Percentiles rank a stretch among this genome's conserved stretches.
Evolutionary conservation across 345 rosid species (phyloP).

Genomic region (Moricandia moricandioides): DNA sequence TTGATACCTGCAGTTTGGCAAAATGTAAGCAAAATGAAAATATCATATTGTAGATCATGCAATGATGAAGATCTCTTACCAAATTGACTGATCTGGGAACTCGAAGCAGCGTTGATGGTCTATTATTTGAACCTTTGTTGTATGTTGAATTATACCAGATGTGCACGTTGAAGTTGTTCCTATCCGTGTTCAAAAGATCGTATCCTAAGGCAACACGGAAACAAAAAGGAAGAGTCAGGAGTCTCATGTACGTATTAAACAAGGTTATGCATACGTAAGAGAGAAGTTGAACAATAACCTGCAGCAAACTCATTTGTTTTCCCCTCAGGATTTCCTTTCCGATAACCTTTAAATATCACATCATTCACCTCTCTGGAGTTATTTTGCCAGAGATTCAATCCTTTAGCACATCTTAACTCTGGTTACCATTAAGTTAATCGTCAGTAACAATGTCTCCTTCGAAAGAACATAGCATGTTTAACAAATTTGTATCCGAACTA

Average conservation of each 20-base stretch:
- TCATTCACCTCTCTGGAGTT: slow-evolving; percentile 60
- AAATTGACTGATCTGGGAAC: slow-evolving; percentile 72
- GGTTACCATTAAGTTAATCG: slow-evolving; percentile 10
- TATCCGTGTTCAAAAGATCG: slow-evolving; percentile 71
- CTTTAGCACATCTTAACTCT: slow-evolving; percentile 38
- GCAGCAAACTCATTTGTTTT: slow-evolving; percentile 61
- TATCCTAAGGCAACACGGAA: slow-evolving; percentile 54
- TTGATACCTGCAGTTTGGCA: slow-evolving; percentile 59
- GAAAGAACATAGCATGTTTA: background rate
- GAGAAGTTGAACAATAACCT: slow-evolving; percentile 52
- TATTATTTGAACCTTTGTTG: background rate
- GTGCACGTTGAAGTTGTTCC: slow-evolving; percentile 56
- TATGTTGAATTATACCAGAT: slow-evolving; percentile 83
- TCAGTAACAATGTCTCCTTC: no score
- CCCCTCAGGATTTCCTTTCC: slow-evolving; percentile 53
- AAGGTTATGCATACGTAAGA: background rate
- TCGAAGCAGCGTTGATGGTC: slow-evolving; percentile 43
- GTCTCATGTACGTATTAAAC: background rate
- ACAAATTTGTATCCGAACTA: no score
- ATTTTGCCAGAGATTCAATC: slow-evolving; percentile 63
- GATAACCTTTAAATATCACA: slow-evolving; percentile 65
- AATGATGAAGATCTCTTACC: slow-evolving; percentile 41
- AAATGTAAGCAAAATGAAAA: background rate
- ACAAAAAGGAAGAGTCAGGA: background rate
- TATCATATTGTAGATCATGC: background rate